Base-by-base conservation (phyloP, 2,329 filamentous ascomycete species). In the Aspergillus proliferans region DNA sequence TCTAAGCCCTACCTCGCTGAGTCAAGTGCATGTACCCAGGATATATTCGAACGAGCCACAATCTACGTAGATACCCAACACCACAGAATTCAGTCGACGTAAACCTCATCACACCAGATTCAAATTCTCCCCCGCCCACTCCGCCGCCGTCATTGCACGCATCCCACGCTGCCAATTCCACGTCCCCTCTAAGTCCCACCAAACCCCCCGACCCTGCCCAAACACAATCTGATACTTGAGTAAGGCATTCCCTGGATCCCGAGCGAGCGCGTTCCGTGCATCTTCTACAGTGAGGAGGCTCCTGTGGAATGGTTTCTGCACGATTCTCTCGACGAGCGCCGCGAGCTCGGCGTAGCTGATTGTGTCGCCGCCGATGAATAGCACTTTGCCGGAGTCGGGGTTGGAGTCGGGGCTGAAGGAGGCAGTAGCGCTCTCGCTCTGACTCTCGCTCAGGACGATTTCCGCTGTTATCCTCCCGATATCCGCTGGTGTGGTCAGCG, bases 291-390 rank as follows among this genome's bases (percentile, higher is more conserved):
- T 72, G 76, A 80, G 82, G 19, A 76, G 59, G 60, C 79, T 76
- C 40, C 74, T 72, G 48, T 63, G 58, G 18, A 85, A 74, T 41
- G 60, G 42, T 24, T 53, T 68, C 0, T 69, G 66, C 7, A 69
- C 69, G 3, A 73, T 68, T 14, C 59, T 58, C 46, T 79, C 77
- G 4, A 86, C 59, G 5, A 80, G 54, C 18, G 79, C 74, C 3
- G 78, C 82, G 41, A 86, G 55, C 39, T 71, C 54, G 1, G 52
- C 62, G 66, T 86, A 87, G 12, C 71, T 77, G 3, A 86, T 57
- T 0, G 83, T 86, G 51, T 87, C 81, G 0, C 84, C 83, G 0
- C 78, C 81, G 3, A 77, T 73, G 61, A 76, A 84, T 1, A 86
- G 70, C 1, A 83, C 72, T n/a, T 71, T 62, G 10, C 70, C 69